A percentile compares a stretch with the other conserved stretches of the same genome.
Evolutionary conservation across 2,329 filamentous ascomycete species (phyloP).

Genomic region (Tricladium varicosporioides): DNA sequence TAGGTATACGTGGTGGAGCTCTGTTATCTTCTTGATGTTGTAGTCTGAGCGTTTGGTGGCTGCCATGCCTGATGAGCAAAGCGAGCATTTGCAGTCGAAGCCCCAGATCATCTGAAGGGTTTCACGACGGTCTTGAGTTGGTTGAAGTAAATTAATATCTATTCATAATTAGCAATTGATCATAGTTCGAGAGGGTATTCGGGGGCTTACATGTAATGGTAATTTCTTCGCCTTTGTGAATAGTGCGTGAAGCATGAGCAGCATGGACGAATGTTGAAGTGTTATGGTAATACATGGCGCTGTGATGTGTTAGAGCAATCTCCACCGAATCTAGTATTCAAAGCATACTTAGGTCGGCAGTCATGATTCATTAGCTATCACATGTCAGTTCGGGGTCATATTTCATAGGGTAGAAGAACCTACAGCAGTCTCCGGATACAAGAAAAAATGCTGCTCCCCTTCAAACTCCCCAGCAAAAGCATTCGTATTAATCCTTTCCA

Average conservation of each 20-base stretch:
- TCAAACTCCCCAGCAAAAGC: slow-evolving; percentile 29
- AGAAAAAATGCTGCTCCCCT: slow-evolving; percentile 24
- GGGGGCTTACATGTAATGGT: slow-evolving; percentile 37
- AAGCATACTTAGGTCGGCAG: slow-evolving; percentile 40
- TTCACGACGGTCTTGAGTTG: slow-evolving; percentile 31
- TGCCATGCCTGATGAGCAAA: slow-evolving; percentile 32
- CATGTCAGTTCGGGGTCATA: no score
- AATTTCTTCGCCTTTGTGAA: slow-evolving; percentile 41
- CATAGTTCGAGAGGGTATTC: background rate
- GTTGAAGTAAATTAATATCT: slow-evolving; percentile 35
- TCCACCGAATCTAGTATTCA: background rate
- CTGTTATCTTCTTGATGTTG: slow-evolving; percentile 35
- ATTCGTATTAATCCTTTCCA: slow-evolving; percentile 32
- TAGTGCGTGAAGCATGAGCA: slow-evolving; percentile 38
- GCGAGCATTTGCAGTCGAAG: slow-evolving; percentile 39
- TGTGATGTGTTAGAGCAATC: slow-evolving; percentile 10
- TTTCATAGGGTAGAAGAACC: slow-evolving; percentile 6
- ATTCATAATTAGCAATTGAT: slow-evolving; percentile 4
- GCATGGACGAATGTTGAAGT: slow-evolving; percentile 37
- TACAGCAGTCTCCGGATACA: slow-evolving; percentile 32
- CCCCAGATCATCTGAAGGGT: slow-evolving; percentile 37
- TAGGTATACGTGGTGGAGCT: slow-evolving; percentile 26
- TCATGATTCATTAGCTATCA: slow-evolving; percentile 41
- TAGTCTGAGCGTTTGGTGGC: slow-evolving; percentile 28
- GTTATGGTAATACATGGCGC: slow-evolving; percentile 38